A percentile compares a stretch with the other conserved stretches of the same genome.
phyloP scores from a whole-genome alignment of 371 early-diverging fungal species.

The Astathelohania contejeani region DNA sequence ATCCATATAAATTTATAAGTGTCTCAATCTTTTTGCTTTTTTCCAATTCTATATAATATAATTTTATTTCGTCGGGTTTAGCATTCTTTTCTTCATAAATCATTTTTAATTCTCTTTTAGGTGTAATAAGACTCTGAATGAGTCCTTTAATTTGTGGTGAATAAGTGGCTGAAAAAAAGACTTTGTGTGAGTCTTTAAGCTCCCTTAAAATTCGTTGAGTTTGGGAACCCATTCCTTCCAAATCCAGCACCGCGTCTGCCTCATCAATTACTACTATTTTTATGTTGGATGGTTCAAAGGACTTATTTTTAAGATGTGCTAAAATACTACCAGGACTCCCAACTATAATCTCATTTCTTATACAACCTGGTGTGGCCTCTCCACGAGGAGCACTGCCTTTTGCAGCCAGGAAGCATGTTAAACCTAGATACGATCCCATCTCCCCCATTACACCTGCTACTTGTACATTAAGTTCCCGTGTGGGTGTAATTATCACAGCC shows the following conservation, averaged over 20 bases:
- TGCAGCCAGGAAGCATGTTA: constrained; percentile 60
- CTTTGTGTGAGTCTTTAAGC: constrained; percentile 1
- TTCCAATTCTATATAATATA: constrained; percentile 79
- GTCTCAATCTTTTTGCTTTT: constrained; percentile 57
- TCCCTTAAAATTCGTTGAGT: constrained; percentile 31
- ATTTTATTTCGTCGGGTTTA: constrained; percentile 77
- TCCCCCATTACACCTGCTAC: constrained; percentile 69
- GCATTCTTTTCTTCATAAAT: constrained; percentile 67
- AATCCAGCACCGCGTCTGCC: constrained; percentile 47
- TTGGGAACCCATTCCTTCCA: constrained; percentile 42
- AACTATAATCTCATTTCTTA: constrained; percentile 65
- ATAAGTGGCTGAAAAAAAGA: constrained; percentile 85
- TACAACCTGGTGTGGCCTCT: constrained; percentile 51
- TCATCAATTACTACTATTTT: constrained; percentile 49
- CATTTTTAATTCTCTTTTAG: constrained; percentile 67
- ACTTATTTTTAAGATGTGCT: constrained; percentile 50
- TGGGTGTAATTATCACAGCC: constrained; percentile 80
- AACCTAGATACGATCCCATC: constrained; percentile 67
- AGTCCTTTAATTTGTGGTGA: constrained; percentile 61
- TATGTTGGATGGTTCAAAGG: constrained; percentile 21
- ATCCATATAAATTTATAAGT: constrained; percentile 64
- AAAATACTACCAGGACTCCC: constrained; percentile 83
- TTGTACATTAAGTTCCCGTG: constrained; percentile 85
- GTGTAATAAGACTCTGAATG: constrained; percentile 60
- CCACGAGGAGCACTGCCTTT: constrained; percentile 54